Evolutionary conservation across 257 asterid species (phyloP).

Genomic region (Cynanchum wilfordii): DNA sequence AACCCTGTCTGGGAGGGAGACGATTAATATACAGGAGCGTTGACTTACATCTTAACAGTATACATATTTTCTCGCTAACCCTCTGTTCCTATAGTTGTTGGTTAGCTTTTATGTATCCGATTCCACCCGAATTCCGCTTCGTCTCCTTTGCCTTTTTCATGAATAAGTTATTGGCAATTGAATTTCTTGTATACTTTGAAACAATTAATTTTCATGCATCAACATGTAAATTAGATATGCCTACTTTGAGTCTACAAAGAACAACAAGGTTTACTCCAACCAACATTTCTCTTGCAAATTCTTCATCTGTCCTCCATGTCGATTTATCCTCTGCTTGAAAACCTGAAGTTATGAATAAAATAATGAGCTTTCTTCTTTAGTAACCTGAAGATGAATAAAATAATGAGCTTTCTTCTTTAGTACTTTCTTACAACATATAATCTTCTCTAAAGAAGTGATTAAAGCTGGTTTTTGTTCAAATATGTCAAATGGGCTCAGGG

Average conservation of each 20-base stretch:
- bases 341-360: no score
- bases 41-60: background rate
- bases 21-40: background rate
- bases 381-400: background rate
- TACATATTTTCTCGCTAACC: conserved; percentile 9
- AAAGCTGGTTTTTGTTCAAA: background rate
- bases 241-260: conserved; percentile 46
- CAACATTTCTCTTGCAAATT: conserved; percentile 62
- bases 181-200: no score
- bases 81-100: conserved; percentile 25
- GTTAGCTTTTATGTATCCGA: conserved; percentile 21
- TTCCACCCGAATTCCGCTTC: conserved; percentile 27
- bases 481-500: no score
- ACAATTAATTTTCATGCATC: no score
- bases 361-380: no score
- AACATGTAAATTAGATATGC: background rate
- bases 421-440: background rate
- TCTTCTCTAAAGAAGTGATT: background rate
- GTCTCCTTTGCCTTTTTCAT: conserved; percentile 33
- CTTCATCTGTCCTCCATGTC: conserved; percentile 77
- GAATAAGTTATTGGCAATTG: background rate
- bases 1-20: background rate
- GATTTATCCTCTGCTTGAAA: conserved; percentile 36
- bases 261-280: conserved; percentile 61
- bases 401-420: background rate